Evolutionary conservation across 1,284 basidiomycete genomes (phyloP).

Genomic region (Coniferiporia sulphurascens): DNA sequence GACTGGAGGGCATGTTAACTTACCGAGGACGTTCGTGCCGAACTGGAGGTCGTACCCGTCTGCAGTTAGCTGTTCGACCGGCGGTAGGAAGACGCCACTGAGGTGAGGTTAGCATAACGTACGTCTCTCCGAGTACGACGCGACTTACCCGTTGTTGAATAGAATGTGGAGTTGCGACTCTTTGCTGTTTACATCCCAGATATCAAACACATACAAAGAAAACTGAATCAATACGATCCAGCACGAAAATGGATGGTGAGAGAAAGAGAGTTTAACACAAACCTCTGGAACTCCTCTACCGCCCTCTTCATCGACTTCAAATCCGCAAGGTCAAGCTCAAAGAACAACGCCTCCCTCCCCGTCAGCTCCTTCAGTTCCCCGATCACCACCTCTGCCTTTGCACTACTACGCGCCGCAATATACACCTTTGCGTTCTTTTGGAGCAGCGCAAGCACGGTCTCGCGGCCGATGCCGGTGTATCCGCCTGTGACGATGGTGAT

Average conservation of each 20-base stretch:
- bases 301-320: slow-evolving; percentile 37
- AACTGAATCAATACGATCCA: neutral
- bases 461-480: slow-evolving; percentile 34
- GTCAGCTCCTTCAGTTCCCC: slow-evolving; percentile 31
- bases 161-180: slow-evolving; percentile 17
- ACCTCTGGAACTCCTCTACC: slow-evolving; percentile 36
- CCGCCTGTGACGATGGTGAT: slow-evolving; percentile 28
- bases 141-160: slow-evolving; percentile 33
- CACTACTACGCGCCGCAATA: slow-evolving; percentile 10
- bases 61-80: slow-evolving; percentile 39
- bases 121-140: no score
- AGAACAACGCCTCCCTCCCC: slow-evolving; percentile 35
- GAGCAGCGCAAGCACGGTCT: slow-evolving; percentile 22
- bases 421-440: slow-evolving; percentile 16
- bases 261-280: neutral
- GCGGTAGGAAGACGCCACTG: slow-evolving; percentile 54
- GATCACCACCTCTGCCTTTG: slow-evolving; percentile 14
- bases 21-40: slow-evolving; percentile 53
- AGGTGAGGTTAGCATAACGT: neutral
- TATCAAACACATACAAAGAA: neutral
- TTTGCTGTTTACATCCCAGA: neutral
- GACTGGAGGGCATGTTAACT: neutral
- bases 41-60: slow-evolving; percentile 60
- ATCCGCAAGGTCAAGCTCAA: slow-evolving; percentile 47
- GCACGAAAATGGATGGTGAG: neutral